Conservation (phyloP, 202 grass and related monocot genomes). For the Cymbopogon flexuosus region DNA sequence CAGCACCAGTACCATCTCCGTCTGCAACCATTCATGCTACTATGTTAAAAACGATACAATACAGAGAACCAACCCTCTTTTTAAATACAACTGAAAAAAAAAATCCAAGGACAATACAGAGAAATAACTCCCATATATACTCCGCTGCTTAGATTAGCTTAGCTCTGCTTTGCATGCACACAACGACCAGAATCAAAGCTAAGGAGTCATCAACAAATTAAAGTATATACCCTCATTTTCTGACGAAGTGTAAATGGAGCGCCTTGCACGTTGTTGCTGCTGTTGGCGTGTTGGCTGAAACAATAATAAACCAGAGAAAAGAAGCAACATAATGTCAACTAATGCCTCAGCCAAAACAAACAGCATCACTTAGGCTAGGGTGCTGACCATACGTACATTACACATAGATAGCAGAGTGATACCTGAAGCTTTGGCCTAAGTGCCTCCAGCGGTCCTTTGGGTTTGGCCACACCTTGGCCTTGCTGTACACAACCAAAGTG, state of each 20-base stretch:
- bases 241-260: conserved; percentile 57
- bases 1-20: conserved; percentile 44
- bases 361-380: not conserved
- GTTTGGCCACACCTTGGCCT: conserved; percentile 79
- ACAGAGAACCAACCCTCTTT: not conserved
- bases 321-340: not conserved
- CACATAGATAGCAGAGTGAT: not conserved
- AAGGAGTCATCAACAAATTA: not conserved
- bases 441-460: conserved; percentile 91
- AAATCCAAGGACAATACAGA: not conserved
- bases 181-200: not conserved
- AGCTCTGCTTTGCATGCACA: not conserved
- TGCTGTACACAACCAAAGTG: conserved; percentile 42
- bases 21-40: conserved; percentile 21
- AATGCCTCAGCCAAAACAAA: not conserved
- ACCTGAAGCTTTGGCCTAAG: conserved; percentile 97
- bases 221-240: conserved; percentile 64
- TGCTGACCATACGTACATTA: not conserved
- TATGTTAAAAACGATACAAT: not conserved
- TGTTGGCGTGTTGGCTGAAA: conserved; percentile 81
- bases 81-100: not conserved
- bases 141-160: not conserved
- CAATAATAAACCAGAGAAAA: conserved; percentile 3
- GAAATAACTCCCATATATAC: not conserved
- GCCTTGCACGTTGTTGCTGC: conserved; percentile 73